Evolutionary conservation across 2,329 filamentous ascomycete genomes (phyloP), one percentile per base, ranked within the genome.

Genomic region (Rutstroemia sp.): DNA sequence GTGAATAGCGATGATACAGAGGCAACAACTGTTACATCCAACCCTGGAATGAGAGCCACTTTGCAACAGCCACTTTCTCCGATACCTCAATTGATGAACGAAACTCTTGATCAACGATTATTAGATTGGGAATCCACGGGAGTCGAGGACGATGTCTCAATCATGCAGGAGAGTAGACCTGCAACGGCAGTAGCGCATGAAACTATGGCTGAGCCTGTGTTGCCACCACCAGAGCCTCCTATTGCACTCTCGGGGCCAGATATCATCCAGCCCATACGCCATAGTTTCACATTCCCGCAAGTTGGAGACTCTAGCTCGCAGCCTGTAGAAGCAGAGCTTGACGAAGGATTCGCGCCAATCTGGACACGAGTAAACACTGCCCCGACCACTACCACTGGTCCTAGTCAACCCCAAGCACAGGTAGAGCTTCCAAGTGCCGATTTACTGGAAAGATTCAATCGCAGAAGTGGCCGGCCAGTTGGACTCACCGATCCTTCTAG

Each of bases 371-470:
- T 54, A 19, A 62, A 57, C 12, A 66, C 64, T 38, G 62, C 63
- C 9, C 60, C 63, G n/a, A 54, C 56, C 4, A 19, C 53, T 30
- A 38, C 58, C 19, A 50, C 25, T 27, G 14, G 19, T 21, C 42
- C 50, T 41, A 17, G 17, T 5, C 17, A 42, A 3, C 5, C n/a
- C 5, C 21, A 7, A 9, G 45, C 42, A 49, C 25, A 23, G 10
- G 48, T 64, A 45, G 49, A 59, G 14, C 46, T 62, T 27, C 67
- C 67, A 17, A 68, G 61, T 51, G 57, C 67, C 1, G 63, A 65
- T 50, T 66, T 68, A 55, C 48, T 69, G 21, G 64, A 64, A 44
- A 64, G 67, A 25, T 60, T 69, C 12, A 67, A 67, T 19, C 67
- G 64, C 50, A 66, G 67, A 4, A 64, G 57, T 59, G 65, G 64